phyloP scores from a whole-genome alignment of 495 filamentous ascomycete species.

The Neurospora sp. region DNA sequence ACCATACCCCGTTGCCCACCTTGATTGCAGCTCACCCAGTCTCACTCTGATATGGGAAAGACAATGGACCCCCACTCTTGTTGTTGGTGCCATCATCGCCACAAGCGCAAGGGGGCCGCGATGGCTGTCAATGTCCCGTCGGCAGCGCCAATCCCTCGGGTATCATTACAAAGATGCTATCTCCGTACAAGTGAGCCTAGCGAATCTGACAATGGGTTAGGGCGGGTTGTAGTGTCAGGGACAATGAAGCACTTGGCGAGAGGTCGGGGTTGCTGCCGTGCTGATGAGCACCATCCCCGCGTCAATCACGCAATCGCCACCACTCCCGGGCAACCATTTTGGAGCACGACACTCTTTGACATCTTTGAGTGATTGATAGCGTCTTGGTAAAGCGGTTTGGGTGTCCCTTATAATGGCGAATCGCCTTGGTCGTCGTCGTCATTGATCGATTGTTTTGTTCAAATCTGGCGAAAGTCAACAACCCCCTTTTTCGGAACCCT shows the following conservation, averaged over 20 bases:
- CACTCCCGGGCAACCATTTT: not conserved
- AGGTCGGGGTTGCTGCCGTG: not conserved
- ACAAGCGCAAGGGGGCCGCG: not conserved
- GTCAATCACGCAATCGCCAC: slow-evolving; percentile 16
- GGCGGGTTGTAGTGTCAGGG: not conserved
- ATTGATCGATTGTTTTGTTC: not conserved
- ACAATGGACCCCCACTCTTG: slow-evolving; percentile 3
- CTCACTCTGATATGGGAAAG: not conserved
- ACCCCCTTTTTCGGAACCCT: not conserved
- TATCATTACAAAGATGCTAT: not conserved
- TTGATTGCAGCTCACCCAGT: not conserved
- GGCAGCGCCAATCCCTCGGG: not conserved
- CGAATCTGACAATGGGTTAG: not conserved
- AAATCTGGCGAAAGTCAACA: not conserved
- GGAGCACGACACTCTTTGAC: not conserved
- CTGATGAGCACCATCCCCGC: slow-evolving; percentile 10
- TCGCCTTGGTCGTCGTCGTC: not conserved
- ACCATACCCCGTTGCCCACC: not conserved
- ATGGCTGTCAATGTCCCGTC: not conserved
- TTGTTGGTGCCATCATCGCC: not conserved
- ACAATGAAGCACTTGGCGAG: not conserved
- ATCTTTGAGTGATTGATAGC: not conserved
- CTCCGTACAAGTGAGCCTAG: not conserved
- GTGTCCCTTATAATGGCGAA: not conserved
- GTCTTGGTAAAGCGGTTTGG: not conserved